Conservation (phyloP, 2,329 filamentous ascomycete species). For the Xylaria sp. region DNA sequence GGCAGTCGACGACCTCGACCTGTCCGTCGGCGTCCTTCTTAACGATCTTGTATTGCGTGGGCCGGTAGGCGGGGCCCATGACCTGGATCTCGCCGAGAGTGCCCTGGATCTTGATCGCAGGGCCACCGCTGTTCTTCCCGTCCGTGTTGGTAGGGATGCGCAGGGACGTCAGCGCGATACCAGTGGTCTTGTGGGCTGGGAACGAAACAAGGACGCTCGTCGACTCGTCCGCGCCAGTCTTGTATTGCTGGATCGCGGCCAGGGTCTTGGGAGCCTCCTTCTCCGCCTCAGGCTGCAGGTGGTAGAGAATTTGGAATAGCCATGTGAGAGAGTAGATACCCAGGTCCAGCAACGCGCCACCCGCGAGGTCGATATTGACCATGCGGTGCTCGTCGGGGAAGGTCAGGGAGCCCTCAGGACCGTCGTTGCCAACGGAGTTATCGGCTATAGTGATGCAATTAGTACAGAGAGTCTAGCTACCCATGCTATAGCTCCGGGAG, state of each 20-base stretch:
- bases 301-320: constrained; percentile 91
- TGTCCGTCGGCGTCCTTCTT: constrained; percentile 60
- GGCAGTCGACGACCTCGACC: constrained; percentile 63
- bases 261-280: constrained; percentile 77
- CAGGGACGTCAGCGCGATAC: constrained; percentile 75
- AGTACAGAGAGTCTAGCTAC: constrained; percentile 9
- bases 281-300: constrained; percentile 74
- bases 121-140: constrained; percentile 66
- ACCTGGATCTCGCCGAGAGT: constrained; percentile 86
- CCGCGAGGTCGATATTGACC: constrained; percentile 84
- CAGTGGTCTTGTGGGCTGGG: constrained; percentile 74
- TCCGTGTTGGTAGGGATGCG: constrained; percentile 72
- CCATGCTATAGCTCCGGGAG: too few species aligned
- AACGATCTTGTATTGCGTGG: constrained; percentile 73
- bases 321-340: constrained; percentile 91
- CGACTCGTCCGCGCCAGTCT: constrained; percentile 79
- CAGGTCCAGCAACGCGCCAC: constrained; percentile 84
- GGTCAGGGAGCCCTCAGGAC: constrained; percentile 66
- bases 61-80: constrained; percentile 75
- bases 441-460: constrained; percentile 57
- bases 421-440: constrained; percentile 70
- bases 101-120: constrained; percentile 83
- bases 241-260: constrained; percentile 77
- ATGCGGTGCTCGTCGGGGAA: constrained; percentile 76
- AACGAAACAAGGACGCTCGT: constrained; percentile 84